Percentiles rank a stretch among this genome's conserved stretches.
These are phyloP conservation scores for Ceratocystis destructans DNA, from an alignment of 2,329 filamentous ascomycete species.

Conservation along the genomic window DNA sequence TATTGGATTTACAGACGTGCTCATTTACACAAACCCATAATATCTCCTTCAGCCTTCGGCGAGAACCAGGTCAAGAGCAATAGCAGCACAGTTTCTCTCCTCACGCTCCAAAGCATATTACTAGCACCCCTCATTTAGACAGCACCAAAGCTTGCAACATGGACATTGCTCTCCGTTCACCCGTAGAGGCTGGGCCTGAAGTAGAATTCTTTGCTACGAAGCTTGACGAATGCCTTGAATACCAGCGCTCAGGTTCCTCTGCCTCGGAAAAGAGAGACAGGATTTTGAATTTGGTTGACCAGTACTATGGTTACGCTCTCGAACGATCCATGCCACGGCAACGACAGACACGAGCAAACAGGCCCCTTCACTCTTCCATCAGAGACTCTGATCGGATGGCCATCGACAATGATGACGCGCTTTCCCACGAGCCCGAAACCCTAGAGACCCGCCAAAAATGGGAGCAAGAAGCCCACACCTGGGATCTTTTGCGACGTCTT, in stretches of 20 bases:
- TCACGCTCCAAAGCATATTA: not conserved
- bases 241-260: conserved; percentile 22
- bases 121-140: not conserved
- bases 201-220: conserved; percentile 76
- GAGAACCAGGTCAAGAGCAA: no score
- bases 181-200: conserved; percentile 49
- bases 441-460: conserved; percentile 35
- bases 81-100: no score
- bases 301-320: conserved; percentile 46
- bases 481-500: conserved; percentile 68
- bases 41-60: not conserved
- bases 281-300: conserved; percentile 53
- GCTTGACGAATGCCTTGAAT: conserved; percentile 58
- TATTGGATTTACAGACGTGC: not conserved
- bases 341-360: not conserved
- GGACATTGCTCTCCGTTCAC: conserved; percentile 15
- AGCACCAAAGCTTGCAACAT: conserved; percentile 8
- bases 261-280: conserved; percentile 46
- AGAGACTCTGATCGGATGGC: conserved; percentile 31
- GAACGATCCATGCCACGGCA: conserved; percentile 29
- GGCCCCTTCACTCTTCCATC: conserved; percentile 27
- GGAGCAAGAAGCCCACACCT: conserved; percentile 77
- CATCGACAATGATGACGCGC: conserved; percentile 35
- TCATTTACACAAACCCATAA: not conserved
- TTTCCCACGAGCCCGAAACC: conserved; percentile 22